Percentiles rank a stretch among this genome's conserved stretches.
Conservation (phyloP, 2,329 filamentous ascomycete species). For the Talaromyces sp. region DNA sequence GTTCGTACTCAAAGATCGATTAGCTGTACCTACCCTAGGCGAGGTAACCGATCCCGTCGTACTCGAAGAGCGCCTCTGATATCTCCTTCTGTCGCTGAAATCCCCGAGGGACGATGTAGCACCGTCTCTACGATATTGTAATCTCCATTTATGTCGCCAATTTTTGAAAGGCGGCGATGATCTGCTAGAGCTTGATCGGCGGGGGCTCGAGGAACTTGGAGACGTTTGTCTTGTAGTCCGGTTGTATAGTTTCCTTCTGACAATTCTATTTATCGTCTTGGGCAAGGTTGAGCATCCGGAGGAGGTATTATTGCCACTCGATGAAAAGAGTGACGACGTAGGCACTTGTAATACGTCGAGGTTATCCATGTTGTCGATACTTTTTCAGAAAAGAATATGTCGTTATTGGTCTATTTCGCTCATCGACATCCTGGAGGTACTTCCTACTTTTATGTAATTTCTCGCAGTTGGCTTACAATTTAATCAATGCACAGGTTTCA, state of each 20-base stretch:
- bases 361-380: neutral
- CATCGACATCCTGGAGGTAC: neutral
- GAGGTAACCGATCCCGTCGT: neutral
- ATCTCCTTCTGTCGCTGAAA: neutral
- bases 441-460: neutral
- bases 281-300: neutral
- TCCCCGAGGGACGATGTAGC: neutral
- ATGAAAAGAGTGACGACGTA: neutral
- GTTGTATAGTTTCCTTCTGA: neutral
- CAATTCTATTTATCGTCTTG: neutral
- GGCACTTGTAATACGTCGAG: constrained; percentile 2
- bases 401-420: neutral
- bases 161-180: neutral
- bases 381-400: neutral
- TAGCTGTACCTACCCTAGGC: neutral
- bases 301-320: neutral
- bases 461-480: neutral
- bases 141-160: neutral
- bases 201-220: neutral
- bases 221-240: neutral
- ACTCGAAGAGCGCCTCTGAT: neutral
- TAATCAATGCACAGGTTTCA: neutral
- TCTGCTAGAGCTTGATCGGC: neutral
- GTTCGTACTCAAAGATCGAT: neutral
- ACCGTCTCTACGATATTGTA: neutral